phyloP scores from a whole-genome alignment of 2,329 filamentous ascomycete species.

The Cercospora brassicicola region DNA sequence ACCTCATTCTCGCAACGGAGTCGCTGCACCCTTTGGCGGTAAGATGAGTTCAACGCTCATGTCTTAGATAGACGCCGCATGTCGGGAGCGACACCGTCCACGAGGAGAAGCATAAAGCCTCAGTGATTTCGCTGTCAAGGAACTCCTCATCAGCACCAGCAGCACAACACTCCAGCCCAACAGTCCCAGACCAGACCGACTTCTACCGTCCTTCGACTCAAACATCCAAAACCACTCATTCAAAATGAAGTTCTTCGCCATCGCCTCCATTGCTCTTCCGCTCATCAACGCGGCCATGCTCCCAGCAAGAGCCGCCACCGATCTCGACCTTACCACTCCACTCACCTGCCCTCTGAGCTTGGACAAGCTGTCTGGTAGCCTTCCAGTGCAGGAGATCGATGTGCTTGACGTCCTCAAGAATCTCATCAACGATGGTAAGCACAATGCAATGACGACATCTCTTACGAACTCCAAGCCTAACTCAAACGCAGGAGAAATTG shows the following conservation, averaged over 20 bases:
- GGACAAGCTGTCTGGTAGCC: background rate
- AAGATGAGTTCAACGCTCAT: background rate
- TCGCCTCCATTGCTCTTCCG: background rate
- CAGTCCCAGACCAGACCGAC: background rate
- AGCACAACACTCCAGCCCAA: background rate
- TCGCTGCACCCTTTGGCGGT: background rate
- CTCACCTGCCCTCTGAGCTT: background rate
- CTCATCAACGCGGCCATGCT: background rate
- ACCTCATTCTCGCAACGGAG: background rate
- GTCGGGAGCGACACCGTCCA: background rate
- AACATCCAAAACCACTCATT: background rate
- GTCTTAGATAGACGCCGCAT: background rate
- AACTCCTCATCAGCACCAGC: background rate
- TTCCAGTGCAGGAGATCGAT: background rate
- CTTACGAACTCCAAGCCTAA: background rate
- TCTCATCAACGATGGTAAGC: background rate
- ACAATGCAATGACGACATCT: background rate
- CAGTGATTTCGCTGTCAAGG: background rate
- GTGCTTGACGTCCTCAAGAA: background rate
- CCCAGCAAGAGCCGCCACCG: background rate
- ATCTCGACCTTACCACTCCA: background rate
- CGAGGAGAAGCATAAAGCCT: background rate
- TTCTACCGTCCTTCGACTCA: background rate
- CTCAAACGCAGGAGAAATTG: background rate
- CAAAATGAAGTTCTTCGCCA: background rate